Evolutionary conservation across 805 yeast species (phyloP), one percentile per base, ranked within the genome.

Genomic region (Scheffersomyces stipitis): DNA sequence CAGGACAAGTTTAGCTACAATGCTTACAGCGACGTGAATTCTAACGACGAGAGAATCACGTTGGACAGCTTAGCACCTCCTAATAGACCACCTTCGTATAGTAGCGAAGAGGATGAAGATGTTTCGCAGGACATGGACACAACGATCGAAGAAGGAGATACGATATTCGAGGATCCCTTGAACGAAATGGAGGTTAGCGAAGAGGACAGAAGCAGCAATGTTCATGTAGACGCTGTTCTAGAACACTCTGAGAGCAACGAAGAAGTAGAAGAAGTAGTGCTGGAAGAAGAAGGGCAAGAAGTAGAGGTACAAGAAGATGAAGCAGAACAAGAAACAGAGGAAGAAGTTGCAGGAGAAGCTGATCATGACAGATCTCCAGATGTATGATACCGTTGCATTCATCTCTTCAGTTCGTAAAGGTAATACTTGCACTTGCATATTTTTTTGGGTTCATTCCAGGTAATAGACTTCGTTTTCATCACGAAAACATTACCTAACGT

Each of bases 11-110:
- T 46, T 42, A 62, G 67, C 36, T 65, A 61, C 45, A 62, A 63
- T 44, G 71, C 68, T 5, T 64, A 64, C 47, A 59, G 66, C 8
- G 76, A 73, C 14, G 54, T 45, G 16, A 63, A 58, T 26, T 60
- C 66, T 1, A 49, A 44, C 12, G 73, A 61, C 31, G 76, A 71
- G 41, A 50, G 72, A 33, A 68, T 69, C 14, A 68, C 75, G 1
- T 52, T 71, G 49, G 54, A 60, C 34, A 69, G 69, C 40, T 46
- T 69, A 24, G 34, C 52, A 10, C 58, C 55, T 8, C 68, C 74
- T 4, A 37, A 48, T 18, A 41, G 46, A 20, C 76, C 75, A 1
- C 76, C 76, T 3, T 50, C 62, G 2, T 71, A 69, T 40, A 54
- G 48, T 18, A 40, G 36, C 30, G 44, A 36, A 3, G 39, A 27